A percentile compares a stretch with the other conserved stretches of the same genome.
These are phyloP conservation scores for Casuarina cunninghamiana DNA, from an alignment of 306 rosid species.

Conservation along the genomic window DNA sequence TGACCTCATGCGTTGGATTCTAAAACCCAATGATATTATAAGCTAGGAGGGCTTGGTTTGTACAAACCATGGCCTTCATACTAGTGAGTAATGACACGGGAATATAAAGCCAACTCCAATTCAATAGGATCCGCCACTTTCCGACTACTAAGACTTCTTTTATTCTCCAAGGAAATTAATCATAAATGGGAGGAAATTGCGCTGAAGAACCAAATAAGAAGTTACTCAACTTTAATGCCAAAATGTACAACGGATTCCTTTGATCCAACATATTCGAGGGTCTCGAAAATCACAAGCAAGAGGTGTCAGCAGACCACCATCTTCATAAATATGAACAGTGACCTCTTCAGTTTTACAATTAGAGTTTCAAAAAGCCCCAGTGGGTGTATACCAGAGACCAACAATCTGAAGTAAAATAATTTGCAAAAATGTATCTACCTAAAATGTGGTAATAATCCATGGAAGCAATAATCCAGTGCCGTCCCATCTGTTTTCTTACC, in stretches of 20 bases:
- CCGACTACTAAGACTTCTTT: not conserved
- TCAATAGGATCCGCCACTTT: not conserved
- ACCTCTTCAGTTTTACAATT: not conserved
- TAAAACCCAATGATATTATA: too few relatives aligned
- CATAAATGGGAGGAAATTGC: not conserved
- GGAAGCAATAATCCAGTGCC: too few relatives aligned
- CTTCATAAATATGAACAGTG: not conserved
- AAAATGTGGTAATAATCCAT: not conserved
- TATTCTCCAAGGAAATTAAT: not conserved
- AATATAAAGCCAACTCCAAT: too few relatives aligned
- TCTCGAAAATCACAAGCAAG: not conserved
- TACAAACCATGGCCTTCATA: too few relatives aligned
- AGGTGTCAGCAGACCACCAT: conserved; percentile 8
- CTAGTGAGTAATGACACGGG: too few relatives aligned
- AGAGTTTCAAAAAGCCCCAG: conserved; percentile 10
- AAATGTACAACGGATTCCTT: not conserved
- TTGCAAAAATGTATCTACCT: conserved; percentile 3
- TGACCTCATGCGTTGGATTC: too few relatives aligned
- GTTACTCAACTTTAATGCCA: not conserved
- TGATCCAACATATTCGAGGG: not conserved
- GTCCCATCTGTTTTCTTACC: too few relatives aligned
- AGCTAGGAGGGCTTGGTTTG: too few relatives aligned
- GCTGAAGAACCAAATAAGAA: not conserved
- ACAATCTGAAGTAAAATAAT: not conserved
- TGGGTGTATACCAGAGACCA: conserved; percentile 7